A percentile compares a stretch with the other conserved stretches of the same genome.
Evolutionary conservation across 805 yeast species (phyloP).

Genomic region (Lachancea kluyveri): DNA sequence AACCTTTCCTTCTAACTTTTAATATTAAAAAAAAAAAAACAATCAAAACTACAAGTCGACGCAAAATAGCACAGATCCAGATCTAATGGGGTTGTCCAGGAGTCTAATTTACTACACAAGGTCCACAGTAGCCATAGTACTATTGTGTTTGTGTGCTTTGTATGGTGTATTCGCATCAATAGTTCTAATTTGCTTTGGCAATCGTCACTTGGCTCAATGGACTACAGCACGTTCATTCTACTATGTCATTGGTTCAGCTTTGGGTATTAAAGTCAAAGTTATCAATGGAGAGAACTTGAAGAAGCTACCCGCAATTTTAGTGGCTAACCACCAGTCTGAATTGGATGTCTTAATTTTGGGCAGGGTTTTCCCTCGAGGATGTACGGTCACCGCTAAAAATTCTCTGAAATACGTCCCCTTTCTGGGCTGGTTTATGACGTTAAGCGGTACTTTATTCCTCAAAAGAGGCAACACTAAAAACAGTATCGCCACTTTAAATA

Average conservation of each 20-base stretch:
- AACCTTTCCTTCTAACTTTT: too few species aligned
- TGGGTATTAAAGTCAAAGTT: slow-evolving; percentile 68
- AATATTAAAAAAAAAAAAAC: too few species aligned
- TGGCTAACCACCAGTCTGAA: slow-evolving; percentile 89
- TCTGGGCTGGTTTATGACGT: slow-evolving; percentile 94
- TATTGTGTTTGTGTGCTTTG: slow-evolving; percentile 54
- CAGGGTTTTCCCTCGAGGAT: slow-evolving; percentile 75
- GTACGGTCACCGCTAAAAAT: slow-evolving; percentile 88
- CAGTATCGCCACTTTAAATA: slow-evolving; percentile 67
- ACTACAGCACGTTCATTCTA: slow-evolving; percentile 82
- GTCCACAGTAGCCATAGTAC: slow-evolving; percentile 45
- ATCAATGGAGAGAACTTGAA: slow-evolving; percentile 57
- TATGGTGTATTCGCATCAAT: slow-evolving; percentile 79
- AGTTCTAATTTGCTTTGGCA: slow-evolving; percentile 58
- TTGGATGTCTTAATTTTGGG: slow-evolving; percentile 81
- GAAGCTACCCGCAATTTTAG: slow-evolving; percentile 65
- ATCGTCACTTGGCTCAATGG: slow-evolving; percentile 79
- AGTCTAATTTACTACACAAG: slow-evolving; percentile 48
- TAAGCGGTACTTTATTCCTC: slow-evolving; percentile 85
- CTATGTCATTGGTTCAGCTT: slow-evolving; percentile 45
- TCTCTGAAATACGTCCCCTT: slow-evolving; percentile 80
- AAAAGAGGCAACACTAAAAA: slow-evolving; percentile 74
- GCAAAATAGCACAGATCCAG: too few species aligned
- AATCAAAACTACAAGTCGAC: too few species aligned
- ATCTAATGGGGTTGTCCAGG: slow-evolving; percentile 23